These are phyloP conservation scores for Westerdykella aurantiaca DNA, from an alignment of 2,329 filamentous ascomycete genomes.

Conservation along the genomic window DNA sequence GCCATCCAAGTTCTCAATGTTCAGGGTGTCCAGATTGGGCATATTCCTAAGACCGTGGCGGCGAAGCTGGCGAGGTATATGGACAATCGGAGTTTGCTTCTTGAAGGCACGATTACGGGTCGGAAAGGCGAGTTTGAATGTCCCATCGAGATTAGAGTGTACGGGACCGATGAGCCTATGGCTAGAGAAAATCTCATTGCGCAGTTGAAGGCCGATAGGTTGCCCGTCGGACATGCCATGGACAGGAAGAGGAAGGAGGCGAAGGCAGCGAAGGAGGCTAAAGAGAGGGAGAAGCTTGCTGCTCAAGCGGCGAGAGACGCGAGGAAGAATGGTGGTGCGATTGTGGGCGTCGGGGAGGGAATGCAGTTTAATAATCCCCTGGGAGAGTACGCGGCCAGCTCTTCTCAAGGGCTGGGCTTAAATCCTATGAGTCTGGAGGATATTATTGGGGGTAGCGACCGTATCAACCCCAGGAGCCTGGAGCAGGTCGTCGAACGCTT, in stretches of 20 bases:
- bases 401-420: constrained; percentile 17
- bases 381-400: constrained; percentile 21
- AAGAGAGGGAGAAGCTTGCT: constrained; percentile 48
- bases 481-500: constrained; percentile 63
- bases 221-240: constrained; percentile 45
- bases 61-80: constrained; percentile 69
- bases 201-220: constrained; percentile 58
- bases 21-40: constrained; percentile 68
- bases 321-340: constrained; percentile 31
- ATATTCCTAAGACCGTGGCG: constrained; percentile 63
- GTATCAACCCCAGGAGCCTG: constrained; percentile 61
- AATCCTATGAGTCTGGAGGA: constrained; percentile 53
- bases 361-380: constrained; percentile 26
- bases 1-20: constrained; percentile 77
- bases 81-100: constrained; percentile 46
- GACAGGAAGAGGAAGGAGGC: constrained; percentile 48
- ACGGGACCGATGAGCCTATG: constrained; percentile 56
- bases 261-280: constrained; percentile 47
- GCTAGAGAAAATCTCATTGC: constrained; percentile 52
- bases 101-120: constrained; percentile 67
- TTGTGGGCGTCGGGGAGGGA: constrained; percentile 20
- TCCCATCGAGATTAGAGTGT: constrained; percentile 63
- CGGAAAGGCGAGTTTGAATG: constrained; percentile 64
- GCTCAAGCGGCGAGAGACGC: constrained; percentile 29
- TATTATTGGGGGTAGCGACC: constrained; percentile 60